Base-by-base conservation (phyloP, 2,329 filamentous ascomycete genomes). In the Phaeophleospora eucalypticola region DNA sequence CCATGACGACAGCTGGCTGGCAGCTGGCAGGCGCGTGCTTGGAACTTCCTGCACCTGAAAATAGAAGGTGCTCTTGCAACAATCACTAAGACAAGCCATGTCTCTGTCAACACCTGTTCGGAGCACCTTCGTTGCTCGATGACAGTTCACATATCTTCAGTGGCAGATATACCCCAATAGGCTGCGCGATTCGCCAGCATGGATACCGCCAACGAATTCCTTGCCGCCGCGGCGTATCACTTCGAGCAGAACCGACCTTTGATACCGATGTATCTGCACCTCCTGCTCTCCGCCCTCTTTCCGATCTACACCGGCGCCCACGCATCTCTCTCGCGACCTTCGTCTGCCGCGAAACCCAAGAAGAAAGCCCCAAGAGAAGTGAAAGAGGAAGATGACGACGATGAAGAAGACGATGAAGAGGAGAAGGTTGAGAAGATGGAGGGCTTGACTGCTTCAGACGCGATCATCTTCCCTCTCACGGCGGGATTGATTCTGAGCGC, bases 231-330 rank as follows among this genome's bases (percentile, higher is more conserved):
- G 8, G 50, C 46, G 19, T 35, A 46, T 17, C 46, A 53, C 20
- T 56, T 49, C 40, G 45, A 57, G 24, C 34, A 53, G 42, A 53
- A 53, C 35, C 55, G 54, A 3, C 74, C 73, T 14, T 59, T 77
- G 17, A 59, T 83, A 20, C 77, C 77, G 12, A 80, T 79, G 9
- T 78, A 83, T 58, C 59, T 74, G 0, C 83, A 86, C 64, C 71
- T 86, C 10, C 69, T 86, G 44, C 62, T 83, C 49, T 84, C 87
- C 20, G 84, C 89, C 12, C 68, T 95, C 14, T 82, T 86, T 52
- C 87, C 89, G 43, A 95, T 96, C 62, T 93, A 87, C 68, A 77
- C 88, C 4, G 87, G 87, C 39, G 82, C 89, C 7, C 87, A 95
- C 66, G 87, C 86, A n/a, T 86, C 90, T 1, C 78, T 97, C 16